Percentiles rank a stretch among this genome's conserved stretches.
These are phyloP conservation scores for Physcomitrium patens DNA, from an alignment of 225 moss, liverwort and hornwort species.

Conservation along the genomic window DNA sequence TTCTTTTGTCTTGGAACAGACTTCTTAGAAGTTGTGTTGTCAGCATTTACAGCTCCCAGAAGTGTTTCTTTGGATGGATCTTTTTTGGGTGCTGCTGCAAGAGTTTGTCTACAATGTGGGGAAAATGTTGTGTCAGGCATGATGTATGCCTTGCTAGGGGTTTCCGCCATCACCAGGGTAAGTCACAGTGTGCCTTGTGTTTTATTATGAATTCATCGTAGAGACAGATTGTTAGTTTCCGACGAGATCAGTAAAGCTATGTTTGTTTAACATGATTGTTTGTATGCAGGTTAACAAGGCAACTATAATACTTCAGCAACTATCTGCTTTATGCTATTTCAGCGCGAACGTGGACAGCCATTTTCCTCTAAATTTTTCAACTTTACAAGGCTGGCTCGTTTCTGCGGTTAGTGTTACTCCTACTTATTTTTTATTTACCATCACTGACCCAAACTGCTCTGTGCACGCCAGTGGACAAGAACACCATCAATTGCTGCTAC, in stretches of 20 bases:
- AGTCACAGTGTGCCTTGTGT: slow-evolving; percentile 25
- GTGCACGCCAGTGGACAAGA: neutral
- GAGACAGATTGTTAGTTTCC: slow-evolving; percentile 14
- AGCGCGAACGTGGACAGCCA: slow-evolving; percentile 69
- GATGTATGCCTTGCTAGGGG: slow-evolving; percentile 90
- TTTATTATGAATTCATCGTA: neutral
- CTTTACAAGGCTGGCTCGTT: slow-evolving; percentile 87
- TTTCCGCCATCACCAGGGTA: slow-evolving; percentile 96
- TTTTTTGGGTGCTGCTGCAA: slow-evolving; percentile 61
- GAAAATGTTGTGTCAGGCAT: slow-evolving; percentile 93
- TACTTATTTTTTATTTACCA: neutral
- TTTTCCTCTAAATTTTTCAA: slow-evolving; percentile 68
- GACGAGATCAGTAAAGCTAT: neutral
- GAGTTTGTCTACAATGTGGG: slow-evolving; percentile 79
- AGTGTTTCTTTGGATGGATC: slow-evolving; percentile 56
- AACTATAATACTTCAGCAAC: slow-evolving; percentile 82
- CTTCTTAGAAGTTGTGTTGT: slow-evolving; percentile 82
- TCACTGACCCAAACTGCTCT: neutral
- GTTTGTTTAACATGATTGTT: slow-evolving; percentile 1
- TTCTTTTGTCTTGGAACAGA: slow-evolving; percentile 49
- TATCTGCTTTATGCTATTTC: slow-evolving; percentile 89
- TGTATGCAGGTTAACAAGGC: slow-evolving; percentile 80
- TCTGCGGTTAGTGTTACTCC: slow-evolving; percentile 61
- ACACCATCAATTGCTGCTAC: neutral
- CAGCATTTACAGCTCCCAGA: slow-evolving; percentile 68